Percentiles rank a stretch among this genome's conserved stretches.
These are phyloP conservation scores for Ogataea nakhonphanomensis DNA, from an alignment of 805 yeast genomes.

Conservation along the genomic window DNA sequence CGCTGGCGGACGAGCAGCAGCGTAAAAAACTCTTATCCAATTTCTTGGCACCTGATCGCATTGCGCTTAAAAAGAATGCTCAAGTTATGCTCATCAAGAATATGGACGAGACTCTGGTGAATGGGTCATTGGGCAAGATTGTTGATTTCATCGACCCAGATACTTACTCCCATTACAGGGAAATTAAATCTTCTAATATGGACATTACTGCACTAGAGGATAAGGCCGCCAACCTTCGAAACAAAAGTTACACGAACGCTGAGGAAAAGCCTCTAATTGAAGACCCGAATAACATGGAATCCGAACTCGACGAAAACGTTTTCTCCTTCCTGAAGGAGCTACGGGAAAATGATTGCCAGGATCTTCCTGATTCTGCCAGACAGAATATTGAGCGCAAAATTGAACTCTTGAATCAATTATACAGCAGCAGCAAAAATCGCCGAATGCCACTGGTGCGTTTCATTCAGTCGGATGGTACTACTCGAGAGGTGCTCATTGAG, in stretches of 20 bases:
- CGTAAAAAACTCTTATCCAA: conserved; percentile 47
- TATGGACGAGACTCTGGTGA: conserved; percentile 66
- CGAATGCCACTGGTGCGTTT: conserved; percentile 79
- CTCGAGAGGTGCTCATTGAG: conserved; percentile 72
- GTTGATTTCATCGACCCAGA: conserved; percentile 43
- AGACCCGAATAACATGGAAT: conserved; percentile 21
- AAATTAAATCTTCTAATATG: conserved; percentile 11
- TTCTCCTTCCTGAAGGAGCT: conserved; percentile 44
- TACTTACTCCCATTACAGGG: conserved; percentile 41
- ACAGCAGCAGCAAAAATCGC: conserved; percentile 41
- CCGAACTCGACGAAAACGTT: conserved; percentile 41
- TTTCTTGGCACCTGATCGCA: conserved; percentile 57
- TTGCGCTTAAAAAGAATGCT: conserved; percentile 63
- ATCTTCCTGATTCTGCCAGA: conserved; percentile 23
- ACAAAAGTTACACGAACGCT: conserved; percentile 16
- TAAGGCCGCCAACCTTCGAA: conserved; percentile 19
- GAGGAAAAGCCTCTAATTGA: conserved; percentile 14
- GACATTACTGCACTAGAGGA: conserved; percentile 18
- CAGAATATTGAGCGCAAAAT: conserved; percentile 45
- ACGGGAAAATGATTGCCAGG: conserved; percentile 5
- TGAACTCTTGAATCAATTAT: conserved; percentile 40
- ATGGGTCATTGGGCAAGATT: conserved; percentile 74
- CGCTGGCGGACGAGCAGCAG: conserved; percentile 36
- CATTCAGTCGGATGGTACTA: conserved; percentile 61
- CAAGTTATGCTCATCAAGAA: conserved; percentile 84